These are phyloP conservation scores for Penicillium sp. DNA, from an alignment of 2,329 filamentous ascomycete genomes.

Conservation along the genomic window DNA sequence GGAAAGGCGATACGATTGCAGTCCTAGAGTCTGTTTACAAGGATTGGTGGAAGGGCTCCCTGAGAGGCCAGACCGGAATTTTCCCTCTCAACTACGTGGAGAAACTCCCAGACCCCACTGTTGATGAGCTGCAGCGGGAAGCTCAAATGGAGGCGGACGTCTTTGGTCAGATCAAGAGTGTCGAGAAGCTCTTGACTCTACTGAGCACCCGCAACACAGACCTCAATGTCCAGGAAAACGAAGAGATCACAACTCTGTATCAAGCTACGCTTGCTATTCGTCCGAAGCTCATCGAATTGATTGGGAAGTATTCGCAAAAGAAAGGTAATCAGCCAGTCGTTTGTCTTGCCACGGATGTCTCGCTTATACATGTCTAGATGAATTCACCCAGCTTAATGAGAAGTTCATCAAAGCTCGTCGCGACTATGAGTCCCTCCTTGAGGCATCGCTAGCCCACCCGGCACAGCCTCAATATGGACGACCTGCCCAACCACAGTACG, in stretches of 20 bases:
- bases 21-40: slow-evolving; percentile 98
- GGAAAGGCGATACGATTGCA: slow-evolving; percentile 94
- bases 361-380: slow-evolving; percentile 58
- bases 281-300: slow-evolving; percentile 94
- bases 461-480: slow-evolving; percentile 74
- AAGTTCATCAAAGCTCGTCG: slow-evolving; percentile 98
- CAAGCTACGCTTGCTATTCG: slow-evolving; percentile 92
- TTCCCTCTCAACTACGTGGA: slow-evolving; percentile 99
- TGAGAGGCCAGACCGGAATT: slow-evolving; percentile 92
- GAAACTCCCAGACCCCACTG: slow-evolving; percentile 90
- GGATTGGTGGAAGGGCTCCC: slow-evolving; percentile 97
- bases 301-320: slow-evolving; percentile 98
- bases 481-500: slow-evolving; percentile 37
- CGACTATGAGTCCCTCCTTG: slow-evolving; percentile 93
- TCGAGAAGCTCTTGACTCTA: slow-evolving; percentile 79
- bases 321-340: slow-evolving; percentile 63
- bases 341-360: neutral
- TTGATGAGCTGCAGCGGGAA: slow-evolving; percentile 89
- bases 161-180: slow-evolving; percentile 73
- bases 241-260: slow-evolving; percentile 89
- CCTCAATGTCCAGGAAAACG: slow-evolving; percentile 83
- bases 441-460: slow-evolving; percentile 95
- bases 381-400: slow-evolving; percentile 97
- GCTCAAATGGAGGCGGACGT: slow-evolving; percentile 89
- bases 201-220: slow-evolving; percentile 82